Evolutionary conservation across 2,329 filamentous ascomycete species (phyloP).

Genomic region (Pseudonectria buxi): DNA sequence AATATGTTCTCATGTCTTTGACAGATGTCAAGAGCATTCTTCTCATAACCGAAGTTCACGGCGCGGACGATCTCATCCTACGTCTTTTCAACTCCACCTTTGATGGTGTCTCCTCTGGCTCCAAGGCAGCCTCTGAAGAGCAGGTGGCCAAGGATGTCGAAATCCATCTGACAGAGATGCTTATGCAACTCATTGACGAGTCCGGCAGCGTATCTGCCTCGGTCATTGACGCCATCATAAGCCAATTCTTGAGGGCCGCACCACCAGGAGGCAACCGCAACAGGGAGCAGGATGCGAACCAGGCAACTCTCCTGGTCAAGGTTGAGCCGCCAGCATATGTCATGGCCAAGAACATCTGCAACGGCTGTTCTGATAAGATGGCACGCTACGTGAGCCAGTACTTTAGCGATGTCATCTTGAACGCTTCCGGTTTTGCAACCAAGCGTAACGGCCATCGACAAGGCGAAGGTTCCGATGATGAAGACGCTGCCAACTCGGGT

Average conservation of each 20-base stretch:
- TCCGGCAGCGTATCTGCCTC: conserved; percentile 65
- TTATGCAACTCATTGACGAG: conserved; percentile 84
- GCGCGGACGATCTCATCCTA: conserved; percentile 70
- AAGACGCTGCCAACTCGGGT: conserved; percentile 46
- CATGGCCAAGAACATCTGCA: conserved; percentile 94
- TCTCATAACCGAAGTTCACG: conserved; percentile 79
- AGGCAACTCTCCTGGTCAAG: conserved; percentile 77
- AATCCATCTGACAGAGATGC: conserved; percentile 80
- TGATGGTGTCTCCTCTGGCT: conserved; percentile 77
- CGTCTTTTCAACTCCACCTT: conserved; percentile 85
- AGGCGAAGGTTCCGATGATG: conserved; percentile 58
- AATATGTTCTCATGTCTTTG: conserved; percentile 82
- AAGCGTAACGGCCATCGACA: conserved; percentile 52
- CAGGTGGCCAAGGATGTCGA: conserved; percentile 89
- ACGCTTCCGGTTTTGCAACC: conserved; percentile 60
- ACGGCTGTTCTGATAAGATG: conserved; percentile 87
- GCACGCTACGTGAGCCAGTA: conserved; percentile 89
- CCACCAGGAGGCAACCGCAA: conserved; percentile 57
- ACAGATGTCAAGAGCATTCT: conserved; percentile 93
- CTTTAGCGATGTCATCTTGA: conserved; percentile 93
- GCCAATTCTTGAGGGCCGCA: conserved; percentile 87
- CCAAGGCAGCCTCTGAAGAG: conserved; percentile 68
- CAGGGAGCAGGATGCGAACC: conserved; percentile 63
- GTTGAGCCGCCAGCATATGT: conserved; percentile 89
- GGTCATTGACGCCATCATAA: conserved; percentile 87